Evolutionary conservation across 2,329 filamentous ascomycete species (phyloP), one percentile per base, ranked within the genome.

Genomic region (Biscogniauxia mediterranea): DNA sequence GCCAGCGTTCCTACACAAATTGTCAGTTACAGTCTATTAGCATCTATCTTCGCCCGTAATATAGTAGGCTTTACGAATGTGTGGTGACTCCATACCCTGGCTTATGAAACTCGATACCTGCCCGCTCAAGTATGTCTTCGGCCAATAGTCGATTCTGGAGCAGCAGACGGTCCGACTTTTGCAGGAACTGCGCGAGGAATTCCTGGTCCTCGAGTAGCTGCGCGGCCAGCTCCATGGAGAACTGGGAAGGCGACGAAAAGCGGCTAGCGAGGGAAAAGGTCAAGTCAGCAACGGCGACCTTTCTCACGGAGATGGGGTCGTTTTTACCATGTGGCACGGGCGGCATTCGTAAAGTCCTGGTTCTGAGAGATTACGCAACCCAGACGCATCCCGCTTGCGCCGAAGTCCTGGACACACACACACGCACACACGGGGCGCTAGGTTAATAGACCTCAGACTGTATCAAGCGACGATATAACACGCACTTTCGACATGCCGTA

Each of bases 401-500:
- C 57, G 17, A 68, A 69, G 56, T 69, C 68, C 67, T 69, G 53
- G 6, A 4, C 7, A 21, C 2, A 20, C 19, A 55, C 52, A 57
- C 3, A 55, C 52, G 56, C 3, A 23, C 5, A 58, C 11, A 13
- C 15, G 25, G n/a, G 23, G 23, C 1, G 3, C 7, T 13, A 32
- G 28, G 28, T 32, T 32, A 32, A 32, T 32, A 32, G 7, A 32
- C 11, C 11, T 32, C 28, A 32, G 28, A 32, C 28, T 23, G 28
- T 32, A 13, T 32, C 11, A 5, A 9, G 7, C 28, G 7, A 13
- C 28, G 28, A 32, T 32, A 13, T 32, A 32, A 32, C 6, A 3
- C 55, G 17, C 28, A 67, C 67, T 52, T 69, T 69, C 1, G 68
- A 68, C 66, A 69, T 68, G 9, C 66, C 66, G 46, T 69, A 69